Conservation (phyloP, 148 eudicot species). For the Vaccinium vitisidaea region DNA sequence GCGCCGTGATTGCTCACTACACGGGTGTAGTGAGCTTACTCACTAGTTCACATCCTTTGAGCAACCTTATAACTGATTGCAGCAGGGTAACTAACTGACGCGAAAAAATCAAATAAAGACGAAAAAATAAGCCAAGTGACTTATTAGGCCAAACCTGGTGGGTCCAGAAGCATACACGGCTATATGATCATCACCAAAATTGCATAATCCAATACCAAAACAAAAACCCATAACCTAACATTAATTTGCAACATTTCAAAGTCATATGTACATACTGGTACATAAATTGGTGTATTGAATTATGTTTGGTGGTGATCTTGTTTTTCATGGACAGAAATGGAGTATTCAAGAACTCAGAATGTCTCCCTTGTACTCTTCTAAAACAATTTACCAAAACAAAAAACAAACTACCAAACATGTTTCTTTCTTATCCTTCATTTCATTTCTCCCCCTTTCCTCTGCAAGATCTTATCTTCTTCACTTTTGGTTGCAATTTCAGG, state of each 20-base stretch:
- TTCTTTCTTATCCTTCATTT: constrained; percentile 4
- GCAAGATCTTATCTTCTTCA: constrained; percentile 40
- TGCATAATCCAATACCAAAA: background rate
- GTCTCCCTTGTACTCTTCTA: constrained; percentile 4
- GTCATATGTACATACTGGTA: background rate
- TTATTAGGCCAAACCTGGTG: too few relatives aligned
- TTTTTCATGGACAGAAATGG: background rate
- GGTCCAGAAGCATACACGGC: too few relatives aligned
- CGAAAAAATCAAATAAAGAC: too few relatives aligned
- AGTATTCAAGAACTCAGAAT: background rate
- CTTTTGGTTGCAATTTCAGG: constrained; percentile 40
- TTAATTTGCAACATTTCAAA: background rate
- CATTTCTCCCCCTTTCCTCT: constrained; percentile 22
- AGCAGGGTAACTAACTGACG: too few relatives aligned
- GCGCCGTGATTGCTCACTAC: too few relatives aligned
- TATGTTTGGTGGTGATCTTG: constrained; percentile 6
- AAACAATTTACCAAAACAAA: background rate
- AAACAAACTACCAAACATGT: constrained; percentile 9
- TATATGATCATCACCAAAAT: too few relatives aligned
- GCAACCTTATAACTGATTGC: too few relatives aligned
- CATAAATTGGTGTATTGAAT: background rate
- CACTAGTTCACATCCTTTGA: too few relatives aligned
- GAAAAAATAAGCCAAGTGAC: too few relatives aligned
- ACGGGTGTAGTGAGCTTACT: too few relatives aligned
- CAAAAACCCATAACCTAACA: background rate